These are phyloP conservation scores for Daldinia sp. DNA, from an alignment of 2,329 filamentous ascomycete genomes.

Conservation along the genomic window DNA sequence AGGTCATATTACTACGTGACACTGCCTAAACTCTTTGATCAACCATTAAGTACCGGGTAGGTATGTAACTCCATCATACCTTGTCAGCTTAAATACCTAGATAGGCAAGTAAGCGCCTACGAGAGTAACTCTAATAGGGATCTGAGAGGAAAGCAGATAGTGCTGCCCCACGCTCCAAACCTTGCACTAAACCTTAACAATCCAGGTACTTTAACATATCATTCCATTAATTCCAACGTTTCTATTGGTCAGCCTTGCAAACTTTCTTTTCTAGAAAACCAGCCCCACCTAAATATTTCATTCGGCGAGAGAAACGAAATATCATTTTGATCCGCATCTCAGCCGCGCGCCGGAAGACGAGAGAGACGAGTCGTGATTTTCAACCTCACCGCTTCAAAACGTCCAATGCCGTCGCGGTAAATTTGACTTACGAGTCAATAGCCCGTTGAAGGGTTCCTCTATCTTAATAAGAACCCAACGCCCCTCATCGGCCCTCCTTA, in stretches of 20 bases:
- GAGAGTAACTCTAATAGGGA: too few relatives aligned
- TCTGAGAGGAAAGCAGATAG: not conserved
- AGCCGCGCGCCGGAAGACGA: too few relatives aligned
- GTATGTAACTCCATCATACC: not conserved
- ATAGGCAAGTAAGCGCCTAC: not conserved
- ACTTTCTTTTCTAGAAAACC: not conserved
- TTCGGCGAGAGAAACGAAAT: not conserved
- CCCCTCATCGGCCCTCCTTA: not conserved
- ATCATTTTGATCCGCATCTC: not conserved
- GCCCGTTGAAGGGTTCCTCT: conserved; percentile 1
- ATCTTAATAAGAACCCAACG: not conserved
- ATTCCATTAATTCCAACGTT: too few relatives aligned
- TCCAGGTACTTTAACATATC: too few relatives aligned
- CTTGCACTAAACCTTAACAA: too few relatives aligned
- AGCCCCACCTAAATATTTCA: conserved; percentile 26
- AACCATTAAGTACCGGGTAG: not conserved
- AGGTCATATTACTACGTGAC: conserved; percentile 36
- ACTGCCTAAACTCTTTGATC: conserved; percentile 11
- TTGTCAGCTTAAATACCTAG: not conserved
- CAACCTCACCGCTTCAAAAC: not conserved
- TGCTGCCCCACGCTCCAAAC: not conserved
- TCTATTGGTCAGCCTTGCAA: conserved; percentile 14
- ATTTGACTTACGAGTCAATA: conserved; percentile 1
- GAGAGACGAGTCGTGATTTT: not conserved
- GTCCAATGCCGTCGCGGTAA: conserved; percentile 5